phyloP scores from a whole-genome alignment of 495 filamentous ascomycete genomes.

The Daldinia bambusicola region DNA sequence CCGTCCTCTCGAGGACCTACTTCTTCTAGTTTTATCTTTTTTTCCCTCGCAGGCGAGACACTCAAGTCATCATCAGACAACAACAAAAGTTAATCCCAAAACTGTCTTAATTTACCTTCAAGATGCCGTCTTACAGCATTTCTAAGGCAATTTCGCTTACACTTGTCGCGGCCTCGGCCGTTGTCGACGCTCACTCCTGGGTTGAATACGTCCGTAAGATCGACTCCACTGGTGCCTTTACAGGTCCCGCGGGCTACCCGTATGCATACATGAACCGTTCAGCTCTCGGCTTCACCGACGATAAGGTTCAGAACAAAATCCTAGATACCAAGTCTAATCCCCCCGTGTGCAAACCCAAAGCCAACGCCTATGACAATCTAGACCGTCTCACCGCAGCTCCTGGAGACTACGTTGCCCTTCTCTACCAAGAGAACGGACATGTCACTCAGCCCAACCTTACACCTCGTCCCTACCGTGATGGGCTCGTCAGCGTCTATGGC shows the following conservation, averaged over 20 bases:
- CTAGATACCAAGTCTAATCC: constrained; percentile 53
- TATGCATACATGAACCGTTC: constrained; percentile 68
- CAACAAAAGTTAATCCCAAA: constrained; percentile 7
- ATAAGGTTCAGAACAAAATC: constrained; percentile 51
- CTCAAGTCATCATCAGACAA: constrained; percentile 31
- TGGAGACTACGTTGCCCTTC: constrained; percentile 75
- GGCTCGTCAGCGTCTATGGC: constrained; percentile 84
- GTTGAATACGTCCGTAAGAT: constrained; percentile 77
- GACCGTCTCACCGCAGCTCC: constrained; percentile 72
- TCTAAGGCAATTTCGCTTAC: constrained; percentile 39
- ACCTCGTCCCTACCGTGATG: constrained; percentile 72
- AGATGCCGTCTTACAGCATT: constrained; percentile 29
- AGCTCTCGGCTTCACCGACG: constrained; percentile 60
- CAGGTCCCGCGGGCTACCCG: constrained; percentile 72
- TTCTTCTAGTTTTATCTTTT: constrained; percentile 20
- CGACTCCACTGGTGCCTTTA: constrained; percentile 76
- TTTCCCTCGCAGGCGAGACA: constrained; percentile 43
- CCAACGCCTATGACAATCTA: constrained; percentile 64
- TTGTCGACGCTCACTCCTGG: constrained; percentile 75
- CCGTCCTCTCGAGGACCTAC: constrained; percentile 3
- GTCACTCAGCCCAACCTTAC: constrained; percentile 72
- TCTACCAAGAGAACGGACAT: constrained; percentile 89
- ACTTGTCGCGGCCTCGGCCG: constrained; percentile 52
- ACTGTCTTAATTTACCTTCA: constrained; percentile 9
- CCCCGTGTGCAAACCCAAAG: constrained; percentile 58